phyloP scores from a whole-genome alignment of 192 early-diverging fungal species.

The Umbelopsis sp. region DNA sequence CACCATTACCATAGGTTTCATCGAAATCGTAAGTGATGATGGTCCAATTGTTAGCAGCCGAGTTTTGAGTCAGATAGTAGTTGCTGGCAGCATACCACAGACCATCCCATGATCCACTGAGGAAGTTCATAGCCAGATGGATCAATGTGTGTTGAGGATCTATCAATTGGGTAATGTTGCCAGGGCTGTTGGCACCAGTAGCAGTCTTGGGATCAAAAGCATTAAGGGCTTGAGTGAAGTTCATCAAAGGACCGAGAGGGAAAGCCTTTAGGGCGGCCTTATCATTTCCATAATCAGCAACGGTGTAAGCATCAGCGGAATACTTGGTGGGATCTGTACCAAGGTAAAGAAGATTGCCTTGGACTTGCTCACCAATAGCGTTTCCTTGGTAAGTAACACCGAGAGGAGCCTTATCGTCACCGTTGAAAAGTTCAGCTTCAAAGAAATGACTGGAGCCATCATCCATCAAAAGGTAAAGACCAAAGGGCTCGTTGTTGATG shows the following conservation, averaged over 20 bases:
- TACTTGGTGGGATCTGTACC: conserved; percentile 25
- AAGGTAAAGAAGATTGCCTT: conserved; percentile 33
- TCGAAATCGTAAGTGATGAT: conserved; percentile 50
- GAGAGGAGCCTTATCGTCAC: conserved; percentile 20
- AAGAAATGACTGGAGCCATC: conserved; percentile 35
- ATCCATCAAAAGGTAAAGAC: conserved; percentile 52
- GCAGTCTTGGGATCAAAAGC: conserved; percentile 17
- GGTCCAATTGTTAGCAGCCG: conserved; percentile 40
- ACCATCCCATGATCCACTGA: conserved; percentile 43
- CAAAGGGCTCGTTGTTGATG: conserved; percentile 46
- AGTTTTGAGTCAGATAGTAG: conserved; percentile 47
- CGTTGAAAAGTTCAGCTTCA: conserved; percentile 27
- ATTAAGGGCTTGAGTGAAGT: conserved; percentile 18
- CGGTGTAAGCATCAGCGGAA: conserved; percentile 26
- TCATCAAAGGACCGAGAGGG: conserved; percentile 24
- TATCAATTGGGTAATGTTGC: conserved; percentile 22
- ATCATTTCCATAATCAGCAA: conserved; percentile 19
- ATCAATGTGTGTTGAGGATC: conserved; percentile 31
- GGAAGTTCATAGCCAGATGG: conserved; percentile 42
- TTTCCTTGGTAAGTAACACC: conserved; percentile 32
- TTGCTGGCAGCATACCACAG: conserved; percentile 47
- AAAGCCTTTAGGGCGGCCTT: conserved; percentile 21
- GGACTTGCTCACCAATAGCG: conserved; percentile 20
- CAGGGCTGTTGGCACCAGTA: conserved; percentile 19
- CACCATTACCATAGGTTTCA: conserved; percentile 42